These are phyloP conservation scores for Amanita pallidorosea DNA, from an alignment of 768 basidiomycete genomes.

Conservation along the genomic window DNA sequence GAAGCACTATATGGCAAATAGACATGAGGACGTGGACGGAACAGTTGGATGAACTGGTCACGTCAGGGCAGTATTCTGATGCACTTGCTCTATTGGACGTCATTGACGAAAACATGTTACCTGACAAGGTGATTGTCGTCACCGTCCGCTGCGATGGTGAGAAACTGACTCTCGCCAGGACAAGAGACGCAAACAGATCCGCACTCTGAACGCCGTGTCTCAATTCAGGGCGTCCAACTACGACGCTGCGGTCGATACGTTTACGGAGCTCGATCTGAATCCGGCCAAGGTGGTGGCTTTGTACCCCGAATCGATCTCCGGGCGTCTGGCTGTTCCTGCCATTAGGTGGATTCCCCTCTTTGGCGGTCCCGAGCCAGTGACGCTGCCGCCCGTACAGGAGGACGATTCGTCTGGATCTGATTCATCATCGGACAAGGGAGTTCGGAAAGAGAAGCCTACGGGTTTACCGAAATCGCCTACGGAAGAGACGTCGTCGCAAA, in stretches of 20 bases:
- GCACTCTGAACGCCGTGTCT: constrained; percentile 68
- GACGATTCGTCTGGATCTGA: constrained; percentile 8
- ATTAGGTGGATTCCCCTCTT: constrained; percentile 76
- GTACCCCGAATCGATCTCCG: constrained; percentile 75
- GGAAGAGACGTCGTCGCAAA: not conserved
- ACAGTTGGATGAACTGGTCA: constrained; percentile 79
- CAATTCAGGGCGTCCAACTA: constrained; percentile 62
- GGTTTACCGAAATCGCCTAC: not conserved
- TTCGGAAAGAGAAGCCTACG: constrained; percentile 7
- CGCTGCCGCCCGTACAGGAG: constrained; percentile 6
- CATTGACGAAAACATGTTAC: constrained; percentile 45
- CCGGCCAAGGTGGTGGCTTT: constrained; percentile 90
- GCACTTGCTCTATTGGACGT: constrained; percentile 72
- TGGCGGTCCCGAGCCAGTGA: constrained; percentile 49
- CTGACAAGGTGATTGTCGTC: constrained; percentile 47
- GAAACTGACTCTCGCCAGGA: constrained; percentile 24
- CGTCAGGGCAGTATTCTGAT: constrained; percentile 57
- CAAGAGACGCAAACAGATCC: constrained; percentile 45
- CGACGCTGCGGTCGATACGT: constrained; percentile 74
- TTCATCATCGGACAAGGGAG: constrained; percentile 5
- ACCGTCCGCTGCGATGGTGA: not conserved
- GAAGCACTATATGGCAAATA: constrained; percentile 72
- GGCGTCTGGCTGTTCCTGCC: constrained; percentile 57
- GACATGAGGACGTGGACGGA: constrained; percentile 63
- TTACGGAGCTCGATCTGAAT: constrained; percentile 82